Percentiles rank a stretch among this genome's conserved stretches.
These are phyloP conservation scores for Metschnikowia lunata DNA, from an alignment of 805 yeast species.

Conservation along the genomic window DNA sequence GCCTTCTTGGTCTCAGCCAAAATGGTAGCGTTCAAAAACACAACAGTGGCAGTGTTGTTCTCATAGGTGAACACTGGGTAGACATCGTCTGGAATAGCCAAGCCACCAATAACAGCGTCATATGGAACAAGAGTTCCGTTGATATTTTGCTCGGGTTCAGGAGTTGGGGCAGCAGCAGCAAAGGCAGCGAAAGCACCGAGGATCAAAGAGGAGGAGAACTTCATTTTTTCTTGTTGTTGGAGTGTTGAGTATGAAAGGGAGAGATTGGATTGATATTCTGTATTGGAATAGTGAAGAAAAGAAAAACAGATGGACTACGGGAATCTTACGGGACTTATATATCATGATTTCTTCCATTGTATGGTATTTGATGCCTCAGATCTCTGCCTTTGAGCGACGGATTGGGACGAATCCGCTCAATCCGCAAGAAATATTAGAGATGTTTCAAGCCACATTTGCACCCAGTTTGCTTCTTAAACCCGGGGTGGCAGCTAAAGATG, in stretches of 20 bases:
- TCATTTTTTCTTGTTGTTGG: constrained; percentile 8
- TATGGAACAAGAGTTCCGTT: constrained; percentile 9
- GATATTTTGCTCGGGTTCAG: constrained; percentile 1
- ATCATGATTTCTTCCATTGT: no score
- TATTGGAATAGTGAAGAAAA: not conserved
- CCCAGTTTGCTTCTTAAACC: not conserved
- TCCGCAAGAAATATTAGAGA: not conserved
- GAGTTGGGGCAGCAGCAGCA: constrained; percentile 13
- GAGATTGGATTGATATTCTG: not conserved
- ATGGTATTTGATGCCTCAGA: not conserved
- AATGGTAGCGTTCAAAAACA: constrained; percentile 16
- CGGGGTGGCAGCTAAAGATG: not conserved
- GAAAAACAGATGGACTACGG: not conserved
- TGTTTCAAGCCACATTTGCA: not conserved
- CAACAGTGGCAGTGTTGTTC: constrained; percentile 9
- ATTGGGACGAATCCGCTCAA: constrained; percentile 1
- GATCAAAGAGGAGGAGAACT: constrained; percentile 12
- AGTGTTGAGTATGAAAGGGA: not conserved
- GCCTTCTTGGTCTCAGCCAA: constrained; percentile 13
- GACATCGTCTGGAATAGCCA: constrained; percentile 11
- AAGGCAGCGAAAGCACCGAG: constrained; percentile 12
- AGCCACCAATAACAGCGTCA: constrained; percentile 14
- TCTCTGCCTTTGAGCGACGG: constrained; percentile 10
- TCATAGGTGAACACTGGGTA: constrained; percentile 12
- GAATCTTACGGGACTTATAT: not conserved